Base-by-base conservation (phyloP, 495 filamentous ascomycete genomes). In the Tirmania nivea region DNA sequence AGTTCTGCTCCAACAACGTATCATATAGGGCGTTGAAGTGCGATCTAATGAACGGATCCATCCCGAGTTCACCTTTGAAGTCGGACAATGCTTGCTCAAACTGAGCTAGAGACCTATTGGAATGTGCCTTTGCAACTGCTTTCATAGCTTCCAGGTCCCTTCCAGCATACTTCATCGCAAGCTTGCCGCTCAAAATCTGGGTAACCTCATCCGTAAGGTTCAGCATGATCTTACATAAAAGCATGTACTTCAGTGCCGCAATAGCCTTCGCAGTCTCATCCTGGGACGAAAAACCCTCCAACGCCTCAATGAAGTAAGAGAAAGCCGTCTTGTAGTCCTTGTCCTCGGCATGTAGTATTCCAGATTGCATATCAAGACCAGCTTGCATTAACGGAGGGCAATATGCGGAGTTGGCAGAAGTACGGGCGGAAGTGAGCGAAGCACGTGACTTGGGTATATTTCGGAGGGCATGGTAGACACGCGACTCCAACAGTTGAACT, bases 151-250 rank as follows among this genome's bases (percentile, higher is more conserved):
- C 90, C 56, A 97, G 77, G 57, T 84, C 85, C 68, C 84, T 80
- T 53, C 87, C 88, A 21, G 89, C 88, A 67, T 96, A 95, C 69
- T 92, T 90, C 61, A 87, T 76, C 34, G 90, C 90, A 66, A 93
- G 86, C 74, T 97, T 97, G 48, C 83, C 87, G 14, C 80, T 78
- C 77, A 96, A 82, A 52, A 97, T 73, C 62, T 78, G 75, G 69
- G 86, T 88, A 64, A 99, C 89, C 69, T 99, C 90, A 71, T 95
- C 87, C 57, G 78, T 85, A 35, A 89, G 70, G 70, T 99, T 99
- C 57, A 95, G 74, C 90, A 99, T 96, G 71, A 99, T 92, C 74
- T 96, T 95, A 76, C 90, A 96, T 34, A 99, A 78, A 35, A 99
- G 75, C 92, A 99, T 96, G 75, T 99, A 99, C 70, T 99, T 93